These are phyloP conservation scores for Mallotus repandus DNA, from an alignment of 441 rosid species.

Conservation along the genomic window DNA sequence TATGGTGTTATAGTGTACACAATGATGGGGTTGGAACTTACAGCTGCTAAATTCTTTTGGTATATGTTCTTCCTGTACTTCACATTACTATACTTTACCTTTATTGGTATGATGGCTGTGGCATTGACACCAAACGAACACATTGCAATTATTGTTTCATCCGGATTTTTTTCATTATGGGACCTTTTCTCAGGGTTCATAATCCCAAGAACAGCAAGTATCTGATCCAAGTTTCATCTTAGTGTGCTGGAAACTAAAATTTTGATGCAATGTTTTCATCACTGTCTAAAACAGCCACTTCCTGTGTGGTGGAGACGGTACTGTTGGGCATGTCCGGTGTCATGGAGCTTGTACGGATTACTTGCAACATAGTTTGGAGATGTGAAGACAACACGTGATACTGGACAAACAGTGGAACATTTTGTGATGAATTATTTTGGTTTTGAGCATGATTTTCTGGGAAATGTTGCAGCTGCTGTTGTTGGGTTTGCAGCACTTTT, in stretches of 20 bases:
- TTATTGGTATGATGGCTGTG: no score
- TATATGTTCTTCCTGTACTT: slow-evolving; percentile 63
- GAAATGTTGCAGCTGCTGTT: slow-evolving; percentile 39
- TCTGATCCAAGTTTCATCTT: background rate
- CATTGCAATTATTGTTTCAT: slow-evolving; percentile 52
- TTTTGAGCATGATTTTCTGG: slow-evolving; percentile 44
- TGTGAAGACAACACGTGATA: slow-evolving; percentile 14
- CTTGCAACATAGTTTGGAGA: slow-evolving; percentile 50
- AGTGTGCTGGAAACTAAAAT: no score
- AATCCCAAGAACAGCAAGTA: slow-evolving; percentile 61
- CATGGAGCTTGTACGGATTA: slow-evolving; percentile 59
- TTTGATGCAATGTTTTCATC: no score
- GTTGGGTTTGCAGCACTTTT: slow-evolving; percentile 39
- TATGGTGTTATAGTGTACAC: no score
- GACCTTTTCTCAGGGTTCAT: slow-evolving; percentile 70
- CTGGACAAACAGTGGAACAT: slow-evolving; percentile 22
- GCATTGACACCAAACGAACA: slow-evolving; percentile 55
- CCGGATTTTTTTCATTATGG: slow-evolving; percentile 61
- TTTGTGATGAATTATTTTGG: slow-evolving; percentile 36
- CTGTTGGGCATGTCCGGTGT: slow-evolving; percentile 44
- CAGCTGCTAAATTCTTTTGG: slow-evolving; percentile 38
- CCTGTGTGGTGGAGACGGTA: slow-evolving; percentile 73
- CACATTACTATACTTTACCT: slow-evolving; percentile 72
- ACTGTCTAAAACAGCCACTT: no score
- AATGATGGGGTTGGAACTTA: no score